Percentiles rank a stretch among this genome's conserved stretches.
Evolutionary conservation across 768 basidiomycete species (phyloP).

Genomic region (Pholiota microspora): DNA sequence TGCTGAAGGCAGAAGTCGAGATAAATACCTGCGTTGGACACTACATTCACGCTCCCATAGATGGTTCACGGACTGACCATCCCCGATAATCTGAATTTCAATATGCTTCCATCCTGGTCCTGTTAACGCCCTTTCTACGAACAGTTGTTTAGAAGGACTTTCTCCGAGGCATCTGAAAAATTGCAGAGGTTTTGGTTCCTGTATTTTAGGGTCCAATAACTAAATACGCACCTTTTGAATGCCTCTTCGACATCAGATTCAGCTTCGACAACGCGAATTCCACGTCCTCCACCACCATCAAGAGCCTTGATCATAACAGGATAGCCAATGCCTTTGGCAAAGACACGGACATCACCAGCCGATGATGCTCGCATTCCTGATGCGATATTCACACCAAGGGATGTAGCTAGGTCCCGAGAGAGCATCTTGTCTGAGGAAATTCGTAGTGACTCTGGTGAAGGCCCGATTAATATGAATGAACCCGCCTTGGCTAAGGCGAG

Average conservation of each 20-base stretch:
- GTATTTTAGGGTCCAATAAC: background rate
- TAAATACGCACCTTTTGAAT: slow-evolving; percentile 50
- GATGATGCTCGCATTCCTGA: slow-evolving; percentile 27
- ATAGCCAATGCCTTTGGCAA: slow-evolving; percentile 28
- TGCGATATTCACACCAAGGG: slow-evolving; percentile 29
- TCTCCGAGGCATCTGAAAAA: slow-evolving; percentile 32
- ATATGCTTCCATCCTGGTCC: slow-evolving; percentile 77
- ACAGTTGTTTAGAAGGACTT: slow-evolving; percentile 48
- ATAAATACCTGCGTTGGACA: slow-evolving; percentile 67
- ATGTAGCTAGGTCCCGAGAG: slow-evolving; percentile 31
- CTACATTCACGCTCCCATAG: slow-evolving; percentile 93
- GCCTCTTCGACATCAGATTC: slow-evolving; percentile 70
- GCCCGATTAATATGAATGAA: slow-evolving; percentile 73
- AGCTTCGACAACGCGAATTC: slow-evolving; percentile 82
- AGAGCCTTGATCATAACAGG: slow-evolving; percentile 88
- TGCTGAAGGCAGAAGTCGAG: background rate
- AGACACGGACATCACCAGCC: slow-evolving; percentile 24
- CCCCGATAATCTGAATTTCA: slow-evolving; percentile 84
- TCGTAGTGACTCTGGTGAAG: slow-evolving; percentile 76
- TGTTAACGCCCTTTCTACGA: slow-evolving; percentile 84
- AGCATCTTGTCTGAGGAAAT: slow-evolving; percentile 49
- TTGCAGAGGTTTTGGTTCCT: background rate
- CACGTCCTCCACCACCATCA: slow-evolving; percentile 87
- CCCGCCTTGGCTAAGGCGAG: slow-evolving; percentile 74
- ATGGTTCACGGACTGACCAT: slow-evolving; percentile 73